A percentile compares a stretch with the other conserved stretches of the same genome.
Conservation (phyloP, 192 early-diverging fungal genomes). For the Podochytrium sp. region DNA sequence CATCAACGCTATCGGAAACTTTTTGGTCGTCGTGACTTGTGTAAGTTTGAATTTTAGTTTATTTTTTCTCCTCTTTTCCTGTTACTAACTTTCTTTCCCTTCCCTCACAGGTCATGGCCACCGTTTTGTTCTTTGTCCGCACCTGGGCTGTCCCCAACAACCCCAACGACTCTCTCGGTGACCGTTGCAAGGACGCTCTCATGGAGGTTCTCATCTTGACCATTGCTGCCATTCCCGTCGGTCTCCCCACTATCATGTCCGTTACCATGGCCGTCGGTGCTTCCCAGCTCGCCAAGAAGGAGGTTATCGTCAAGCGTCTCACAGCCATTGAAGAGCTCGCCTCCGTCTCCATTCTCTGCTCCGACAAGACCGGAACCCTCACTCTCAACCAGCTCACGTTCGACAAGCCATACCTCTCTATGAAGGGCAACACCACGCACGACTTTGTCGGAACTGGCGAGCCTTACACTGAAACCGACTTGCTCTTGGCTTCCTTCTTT, state of each 20-base stretch:
- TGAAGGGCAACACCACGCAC: constrained; percentile 60
- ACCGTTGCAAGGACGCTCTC: constrained; percentile 43
- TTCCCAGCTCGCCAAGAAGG: constrained; percentile 79
- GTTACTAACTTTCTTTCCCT: not conserved
- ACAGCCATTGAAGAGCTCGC: constrained; percentile 94
- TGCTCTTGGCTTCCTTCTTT: constrained; percentile 78
- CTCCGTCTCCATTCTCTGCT: constrained; percentile 87
- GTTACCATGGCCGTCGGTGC: constrained; percentile 96
- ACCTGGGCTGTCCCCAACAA: not conserved
- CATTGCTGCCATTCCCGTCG: constrained; percentile 92
- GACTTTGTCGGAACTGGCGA: constrained; percentile 65
- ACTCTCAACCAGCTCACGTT: constrained; percentile 90
- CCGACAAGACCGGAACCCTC: constrained; percentile 92
- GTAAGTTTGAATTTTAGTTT: not conserved
- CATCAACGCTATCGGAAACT: constrained; percentile 91
- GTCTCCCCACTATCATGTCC: constrained; percentile 91
- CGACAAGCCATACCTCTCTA: constrained; percentile 73
- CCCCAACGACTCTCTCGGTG: not conserved
- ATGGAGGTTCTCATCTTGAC: constrained; percentile 82
- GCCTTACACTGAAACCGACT: constrained; percentile 67
- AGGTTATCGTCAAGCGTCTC: constrained; percentile 92
- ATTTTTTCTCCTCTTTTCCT: not conserved
- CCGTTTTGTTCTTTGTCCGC: constrained; percentile 2
- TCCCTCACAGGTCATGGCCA: not conserved
- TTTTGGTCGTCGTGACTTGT: constrained; percentile 78